Base-by-base conservation (phyloP, 2,329 filamentous ascomycete species). In the Capronia epimyces region DNA sequence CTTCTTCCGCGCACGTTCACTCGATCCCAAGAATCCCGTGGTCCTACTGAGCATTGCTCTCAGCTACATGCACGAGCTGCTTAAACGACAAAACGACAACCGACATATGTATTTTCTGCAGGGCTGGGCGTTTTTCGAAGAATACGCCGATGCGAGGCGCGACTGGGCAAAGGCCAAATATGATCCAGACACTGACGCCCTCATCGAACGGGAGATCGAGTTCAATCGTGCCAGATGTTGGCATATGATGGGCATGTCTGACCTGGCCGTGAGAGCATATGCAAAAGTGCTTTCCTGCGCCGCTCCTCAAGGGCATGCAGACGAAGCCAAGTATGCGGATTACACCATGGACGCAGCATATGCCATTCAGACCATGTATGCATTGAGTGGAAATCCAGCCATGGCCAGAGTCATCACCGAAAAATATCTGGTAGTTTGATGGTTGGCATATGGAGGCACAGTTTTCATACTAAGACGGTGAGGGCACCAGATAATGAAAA, bases 21-120 rank as follows among this genome's bases (percentile, higher is more conserved):
- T 60, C 12, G 53, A 56, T 32, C 57, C 57, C 1, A 45, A 50
- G 20, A 61, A 59, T 63, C 78, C 85, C 0, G 81, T 87, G 62
- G 79, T 96, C 57, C 85, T 89, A 56, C 78, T 98, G 9, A 86
- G 81, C 60, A 83, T 96, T 20, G 89, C 84, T 0, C 78, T 93
- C 10, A 84, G 84, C 24, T 97, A 95, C 66, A 80, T 96, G 32
- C 88, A 96, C 66, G 86, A 93, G 65, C 84, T 86, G 0, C 78
- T 96, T 63, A 96, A 97, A 67, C 80, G 91, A 1, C 88, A 95
- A 67, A 83, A 86, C 0, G 88, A 91, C 42, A 97, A 97, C 65
- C 77, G 93, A 1, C 91, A 97, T 65, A 91, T 87, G 64, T 80
- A 89, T 34, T 82, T 96, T 36, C 76, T 88, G 57, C 90, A 97